Evolutionary conservation across 768 basidiomycete species (phyloP), one percentile per base, ranked within the genome.

Genomic region (Boletus tylopilopsis): DNA sequence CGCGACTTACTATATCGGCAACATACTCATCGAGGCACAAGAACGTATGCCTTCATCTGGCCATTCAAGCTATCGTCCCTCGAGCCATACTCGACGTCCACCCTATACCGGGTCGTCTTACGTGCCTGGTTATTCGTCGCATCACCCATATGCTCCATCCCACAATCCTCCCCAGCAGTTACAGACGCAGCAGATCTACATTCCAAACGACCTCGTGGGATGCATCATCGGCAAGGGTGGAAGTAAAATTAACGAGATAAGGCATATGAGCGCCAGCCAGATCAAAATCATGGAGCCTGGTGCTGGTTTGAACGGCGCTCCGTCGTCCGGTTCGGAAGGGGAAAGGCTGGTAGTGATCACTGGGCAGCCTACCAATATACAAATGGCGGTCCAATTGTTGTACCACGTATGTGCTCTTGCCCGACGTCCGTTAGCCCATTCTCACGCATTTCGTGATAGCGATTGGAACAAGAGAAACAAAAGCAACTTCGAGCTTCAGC

Each of bases 271-370:
- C 55, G 87, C 87, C 23, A 95, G 94, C 68, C 87, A 94, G 62
- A 97, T 99, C 70, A 93, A 96, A 71, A 97, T 99, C 46, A 96
- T 95, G 87, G 96, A 99, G 60, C 94, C 95, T 29, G 94, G 93
- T 42, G 90, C 90, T 11, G 82, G 82, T 16, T 68, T 81, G 61
- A 83, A 84, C 49, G 87, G 86, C 15, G 83, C 80, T 18, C 82
- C 88, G 22, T 81, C 78, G 2, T 78, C 85, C 2, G 87, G 85
- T 29, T 81, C 82, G 27, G 90, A 94, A 61, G 88, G 89, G 38
- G 94, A 97, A 69, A 73, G 95, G 59, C 67, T 99, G 64, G 95
- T 99, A 7, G 94, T 94, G 42, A 97, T 99, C 62, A 96, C 94
- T 18, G 96, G 96, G n/a, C 85, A 86, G 62, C 93, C 93, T 2